Percentiles rank a stretch among this genome's conserved stretches.
These are phyloP conservation scores for Pleurotus cornucopiae DNA, from an alignment of 768 basidiomycete genomes.

Conservation along the genomic window DNA sequence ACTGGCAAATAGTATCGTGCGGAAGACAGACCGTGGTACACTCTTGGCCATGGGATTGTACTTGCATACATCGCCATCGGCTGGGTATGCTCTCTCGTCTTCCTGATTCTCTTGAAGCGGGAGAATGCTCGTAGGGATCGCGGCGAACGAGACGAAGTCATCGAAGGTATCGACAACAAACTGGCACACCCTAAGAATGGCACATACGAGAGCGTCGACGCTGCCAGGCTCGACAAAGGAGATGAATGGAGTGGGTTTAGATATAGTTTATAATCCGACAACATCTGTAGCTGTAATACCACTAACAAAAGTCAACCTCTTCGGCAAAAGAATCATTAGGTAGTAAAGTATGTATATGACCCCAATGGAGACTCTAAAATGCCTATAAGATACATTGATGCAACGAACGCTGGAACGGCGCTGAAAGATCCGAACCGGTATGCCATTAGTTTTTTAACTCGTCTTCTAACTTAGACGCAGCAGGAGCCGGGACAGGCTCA, in stretches of 20 bases:
- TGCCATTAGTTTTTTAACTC: not conserved
- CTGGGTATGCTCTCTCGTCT: slow-evolving; percentile 46
- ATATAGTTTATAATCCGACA: slow-evolving; percentile 43
- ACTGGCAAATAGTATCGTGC: slow-evolving; percentile 51
- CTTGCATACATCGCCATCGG: slow-evolving; percentile 68
- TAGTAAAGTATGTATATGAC: not conserved
- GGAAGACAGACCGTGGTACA: slow-evolving; percentile 62
- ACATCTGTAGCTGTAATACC: not conserved
- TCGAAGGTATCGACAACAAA: slow-evolving; percentile 43
- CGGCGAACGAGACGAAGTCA: slow-evolving; percentile 66
- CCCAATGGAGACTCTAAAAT: slow-evolving; percentile 6
- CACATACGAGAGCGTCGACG: slow-evolving; percentile 45
- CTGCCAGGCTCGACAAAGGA: slow-evolving; percentile 58
- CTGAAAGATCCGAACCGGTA: not conserved
- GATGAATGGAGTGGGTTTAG: slow-evolving; percentile 78
- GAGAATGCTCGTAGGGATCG: slow-evolving; percentile 64
- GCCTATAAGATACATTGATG: not conserved
- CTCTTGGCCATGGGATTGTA: slow-evolving; percentile 64
- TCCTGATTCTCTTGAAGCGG: slow-evolving; percentile 41
- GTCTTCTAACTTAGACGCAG: slow-evolving; percentile 3
- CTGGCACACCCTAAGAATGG: slow-evolving; percentile 49
- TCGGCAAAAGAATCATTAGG: not conserved
- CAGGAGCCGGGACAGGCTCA: slow-evolving; percentile 13
- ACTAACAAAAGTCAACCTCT: not conserved
- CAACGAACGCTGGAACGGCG: not conserved